Evolutionary conservation across 805 yeast species (phyloP), one percentile per base, ranked within the genome.

Genomic region (Hagleromyces aurorensis): DNA sequence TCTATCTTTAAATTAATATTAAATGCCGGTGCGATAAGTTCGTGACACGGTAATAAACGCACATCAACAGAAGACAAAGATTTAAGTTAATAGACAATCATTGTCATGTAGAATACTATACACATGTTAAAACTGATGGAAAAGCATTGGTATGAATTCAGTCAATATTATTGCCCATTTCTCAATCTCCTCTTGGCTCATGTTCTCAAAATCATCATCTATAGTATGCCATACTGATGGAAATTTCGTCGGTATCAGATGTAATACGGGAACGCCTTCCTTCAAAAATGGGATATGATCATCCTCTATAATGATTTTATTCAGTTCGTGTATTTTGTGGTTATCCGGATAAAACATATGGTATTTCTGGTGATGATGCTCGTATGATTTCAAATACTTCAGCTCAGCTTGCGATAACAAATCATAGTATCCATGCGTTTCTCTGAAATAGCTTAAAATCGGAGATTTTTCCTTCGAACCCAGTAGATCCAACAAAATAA

Each of bases 201-300:
- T 45, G 33, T 61, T 50, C 7, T 50, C 53, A 25, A 67, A 72
- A 31, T 67, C 55, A 37, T 73, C 80, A 1, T 47, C 50, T 2
- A 59, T 16, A 1, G 68, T 70, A 39, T 73, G 80, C 80, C 80
- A 73, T 7, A 42, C 50, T 0, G 38, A 27, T 0, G 80, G 80
- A 45, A 73, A 72, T 6, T 55, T 57, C 4, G 46, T 34, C 2
- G 80, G 76, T n/a, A 73, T 70, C 24, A 72, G 41, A 42, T 73
- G 79, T 30, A 73, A 37, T 1, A 69, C 54, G 0, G 69, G 68
- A 1, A 70, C 67, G 0, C 72, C 73, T 4, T 56, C 48, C 9
- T 49, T 44, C 21, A 62, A 43, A 44, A 68, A 73, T 1, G 78
- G 79, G 3, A 66, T 38, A 40, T 73, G 80, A 37, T 73, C 80